Evolutionary conservation across 2,329 filamentous ascomycete species (phyloP).

Genomic region (Monosporascus sp.): DNA sequence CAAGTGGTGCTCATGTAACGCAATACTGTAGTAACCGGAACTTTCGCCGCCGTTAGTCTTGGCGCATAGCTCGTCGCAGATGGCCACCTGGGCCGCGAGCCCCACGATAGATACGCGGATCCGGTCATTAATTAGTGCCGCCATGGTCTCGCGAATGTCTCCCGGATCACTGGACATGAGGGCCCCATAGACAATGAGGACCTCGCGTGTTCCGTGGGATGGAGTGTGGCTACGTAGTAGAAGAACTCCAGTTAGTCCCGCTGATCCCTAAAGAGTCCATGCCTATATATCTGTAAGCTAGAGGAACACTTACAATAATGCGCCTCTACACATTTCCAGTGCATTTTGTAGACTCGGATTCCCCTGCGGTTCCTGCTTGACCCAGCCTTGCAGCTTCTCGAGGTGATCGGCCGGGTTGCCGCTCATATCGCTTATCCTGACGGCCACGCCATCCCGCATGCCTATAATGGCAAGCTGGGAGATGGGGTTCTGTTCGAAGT

Average conservation of each 20-base stretch:
- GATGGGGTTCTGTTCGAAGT: slow-evolving; percentile 98
- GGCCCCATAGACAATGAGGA: slow-evolving; percentile 87
- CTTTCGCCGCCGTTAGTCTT: slow-evolving; percentile 79
- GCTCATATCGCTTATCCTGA: slow-evolving; percentile 81
- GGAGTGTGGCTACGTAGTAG: slow-evolving; percentile 65
- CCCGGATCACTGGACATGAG: slow-evolving; percentile 87
- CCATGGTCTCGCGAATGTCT: slow-evolving; percentile 89
- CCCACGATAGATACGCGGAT: slow-evolving; percentile 88
- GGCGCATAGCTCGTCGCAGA: slow-evolving; percentile 84
- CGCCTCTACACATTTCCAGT: slow-evolving; percentile 88
- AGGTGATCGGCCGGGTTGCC: slow-evolving; percentile 90
- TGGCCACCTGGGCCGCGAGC: slow-evolving; percentile 83
- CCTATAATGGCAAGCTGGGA: slow-evolving; percentile 89
- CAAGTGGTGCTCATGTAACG: slow-evolving; percentile 82
- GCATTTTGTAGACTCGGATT: slow-evolving; percentile 87
- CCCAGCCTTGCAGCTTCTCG: slow-evolving; percentile 63
- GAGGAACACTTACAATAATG: slow-evolving; percentile 61
- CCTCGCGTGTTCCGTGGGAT: slow-evolving; percentile 86
- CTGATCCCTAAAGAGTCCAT: too few species aligned
- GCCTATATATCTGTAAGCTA: too few species aligned
- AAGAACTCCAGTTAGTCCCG: background rate
- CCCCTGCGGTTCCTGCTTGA: slow-evolving; percentile 63
- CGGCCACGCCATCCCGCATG: slow-evolving; percentile 86
- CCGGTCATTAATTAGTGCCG: slow-evolving; percentile 69
- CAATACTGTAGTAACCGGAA: slow-evolving; percentile 67